Base-by-base conservation (phyloP, 108 stramenopile species). In the Pseudonitzschia pungens region DNA sequence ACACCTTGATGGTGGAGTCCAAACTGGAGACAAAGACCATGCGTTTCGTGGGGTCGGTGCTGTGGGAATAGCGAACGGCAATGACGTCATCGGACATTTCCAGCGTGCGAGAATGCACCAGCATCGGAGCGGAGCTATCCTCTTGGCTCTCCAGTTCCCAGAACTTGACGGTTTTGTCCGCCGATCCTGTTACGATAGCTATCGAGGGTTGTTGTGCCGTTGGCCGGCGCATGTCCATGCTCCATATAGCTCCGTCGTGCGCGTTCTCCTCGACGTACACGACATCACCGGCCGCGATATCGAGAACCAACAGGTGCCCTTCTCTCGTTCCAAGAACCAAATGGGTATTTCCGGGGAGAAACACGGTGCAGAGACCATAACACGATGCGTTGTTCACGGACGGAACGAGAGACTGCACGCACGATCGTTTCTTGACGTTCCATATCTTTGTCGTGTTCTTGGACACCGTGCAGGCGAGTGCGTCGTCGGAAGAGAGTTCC, bases 1-100 rank as follows among this genome's bases (percentile, higher is more conserved):
- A 97, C 16, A 99, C 96, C 73, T 97, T 97, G 69, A 99, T 92
- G 15, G 95, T 98, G 56, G 85, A 91, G 79, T 99, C 99, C 63
- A 99, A 77, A 42, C 91, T 83, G 0, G 96, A 92, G 33, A 92
- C 95, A 83, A 87, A 94, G 58, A 92, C 80, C 74, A 90, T 72
- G 42, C 87, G 77, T 66, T 88, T 89, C 32, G 80, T 72, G 22
- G 85, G 84, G 60, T 91, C 89, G 16, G 77, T 84, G 28, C 89
- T 86, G 73, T 91, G 72, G 10, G 91, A 93, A 83, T 92, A 99
- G 31, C 87, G 69, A 20, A 97, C 97, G 56, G 92, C 89, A 72
- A 99, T 89, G 48, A 96, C 97, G 75, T 98, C 98, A 69, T 99
- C 98, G 18, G 87, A 72, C 92, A 98, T 91, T 80, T 95, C 84